Conservation (phyloP, 179 eudicot species). For the Spinacia oleracea region DNA sequence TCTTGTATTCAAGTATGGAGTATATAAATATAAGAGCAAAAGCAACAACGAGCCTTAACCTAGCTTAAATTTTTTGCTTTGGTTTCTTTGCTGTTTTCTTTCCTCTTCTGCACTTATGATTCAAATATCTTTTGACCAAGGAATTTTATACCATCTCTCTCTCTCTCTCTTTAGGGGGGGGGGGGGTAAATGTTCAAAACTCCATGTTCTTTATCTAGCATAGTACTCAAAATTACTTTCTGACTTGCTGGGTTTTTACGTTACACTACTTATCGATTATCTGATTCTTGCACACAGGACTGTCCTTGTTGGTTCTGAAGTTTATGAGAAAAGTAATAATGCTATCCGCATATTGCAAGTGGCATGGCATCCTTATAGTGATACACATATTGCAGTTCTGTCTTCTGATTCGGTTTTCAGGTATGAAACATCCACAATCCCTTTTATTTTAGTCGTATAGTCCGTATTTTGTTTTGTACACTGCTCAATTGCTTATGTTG, state of each 20-base stretch:
- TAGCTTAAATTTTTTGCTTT: background rate
- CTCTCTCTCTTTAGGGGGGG: background rate
- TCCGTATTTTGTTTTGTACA: background rate
- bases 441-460: background rate
- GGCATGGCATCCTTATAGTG: conserved; percentile 90
- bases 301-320: conserved; percentile 57
- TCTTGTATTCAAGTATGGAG: too few relatives aligned
- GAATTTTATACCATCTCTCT: too few relatives aligned
- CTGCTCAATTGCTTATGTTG: conserved; percentile 3
- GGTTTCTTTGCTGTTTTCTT: background rate
- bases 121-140: too few relatives aligned
- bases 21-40: too few relatives aligned
- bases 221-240: background rate
- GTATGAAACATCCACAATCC: conserved; percentile 29
- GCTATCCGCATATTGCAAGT: conserved; percentile 60
- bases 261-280: background rate
- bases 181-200: too few relatives aligned
- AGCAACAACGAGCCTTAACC: too few relatives aligned
- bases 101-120: too few relatives aligned
- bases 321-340: conserved; percentile 51
- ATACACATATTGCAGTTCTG: conserved; percentile 78
- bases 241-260: background rate
- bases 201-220: background rate
- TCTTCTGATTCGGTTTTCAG: conserved; percentile 98
- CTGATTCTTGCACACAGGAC: conserved; percentile 53